Conservation (phyloP, 129 eudicot genomes). For the Centella asiatica region DNA sequence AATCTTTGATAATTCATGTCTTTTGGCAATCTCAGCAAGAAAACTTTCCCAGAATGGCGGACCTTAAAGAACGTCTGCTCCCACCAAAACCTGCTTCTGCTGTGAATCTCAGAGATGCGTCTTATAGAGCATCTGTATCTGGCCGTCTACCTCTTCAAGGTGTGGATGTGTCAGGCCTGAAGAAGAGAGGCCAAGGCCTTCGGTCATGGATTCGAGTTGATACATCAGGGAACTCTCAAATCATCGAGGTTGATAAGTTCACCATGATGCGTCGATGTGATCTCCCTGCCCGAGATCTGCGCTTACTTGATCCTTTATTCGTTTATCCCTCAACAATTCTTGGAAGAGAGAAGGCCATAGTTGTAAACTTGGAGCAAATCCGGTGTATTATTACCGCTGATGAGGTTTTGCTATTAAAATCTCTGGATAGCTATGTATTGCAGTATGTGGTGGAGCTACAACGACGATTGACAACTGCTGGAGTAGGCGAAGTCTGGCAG, state of each 20-base stretch:
- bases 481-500: slow-evolving; percentile 66
- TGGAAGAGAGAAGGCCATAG: slow-evolving; percentile 96
- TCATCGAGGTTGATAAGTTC: slow-evolving; percentile 83
- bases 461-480: slow-evolving; percentile 47
- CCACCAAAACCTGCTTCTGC: slow-evolving; percentile 56
- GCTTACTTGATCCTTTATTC: slow-evolving; percentile 81
- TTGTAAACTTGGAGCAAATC: slow-evolving; percentile 90
- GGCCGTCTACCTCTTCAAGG: slow-evolving; percentile 64
- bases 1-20: neutral
- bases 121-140: slow-evolving; percentile 55
- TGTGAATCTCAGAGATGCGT: slow-evolving; percentile 43
- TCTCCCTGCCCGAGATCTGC: slow-evolving; percentile 92
- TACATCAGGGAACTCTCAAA: slow-evolving; percentile 59
- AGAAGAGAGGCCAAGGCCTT: slow-evolving; percentile 89
- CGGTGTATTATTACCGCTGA: slow-evolving; percentile 93
- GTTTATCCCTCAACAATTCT: slow-evolving; percentile 86
- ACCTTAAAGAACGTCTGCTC: slow-evolving; percentile 68
- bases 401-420: slow-evolving; percentile 79
- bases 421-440: slow-evolving; percentile 79
- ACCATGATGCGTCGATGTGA: slow-evolving; percentile 89
- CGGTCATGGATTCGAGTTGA: slow-evolving; percentile 98
- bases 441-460: slow-evolving; percentile 91
- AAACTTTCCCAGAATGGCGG: slow-evolving; percentile 44
- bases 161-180: slow-evolving; percentile 64
- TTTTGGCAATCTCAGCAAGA: slow-evolving; percentile 15